Evolutionary conservation across 768 basidiomycete genomes (phyloP), one percentile per base, ranked within the genome.

Genomic region (Cyclocybe cylindracea): DNA sequence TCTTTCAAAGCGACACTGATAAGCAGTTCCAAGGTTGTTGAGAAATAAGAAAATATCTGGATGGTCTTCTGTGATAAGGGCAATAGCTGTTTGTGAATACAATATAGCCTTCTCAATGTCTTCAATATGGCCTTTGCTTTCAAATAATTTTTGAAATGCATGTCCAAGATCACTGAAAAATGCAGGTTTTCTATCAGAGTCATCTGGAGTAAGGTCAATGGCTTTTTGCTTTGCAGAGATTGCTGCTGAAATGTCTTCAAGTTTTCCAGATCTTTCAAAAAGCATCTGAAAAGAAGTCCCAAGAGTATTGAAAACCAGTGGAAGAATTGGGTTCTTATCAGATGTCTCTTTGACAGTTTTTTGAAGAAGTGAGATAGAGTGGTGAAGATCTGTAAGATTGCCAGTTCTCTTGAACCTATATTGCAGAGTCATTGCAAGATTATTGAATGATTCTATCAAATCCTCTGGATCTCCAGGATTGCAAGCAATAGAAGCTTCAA

Each of bases 181-280:
- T 38, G 44, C 48, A 14, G 19, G 55, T 41, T 32, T 44, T 31
- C 11, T 46, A 5, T 43, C 18, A 24, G 57, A 50, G 31, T 33
- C 48, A 29, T 58, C 35, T 19, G 61, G 51, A 36, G 47, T 60
- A n/a, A 51, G 35, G 11, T 35, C 7, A 32, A 48, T 10, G 11
- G 41, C 52, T 33, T 40, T 37, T 18, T 39, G 11, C 5, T 44
- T 14, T 29, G 49, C 8, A 34, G 46, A 41, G 18, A 62, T 53
- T 5, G 53, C 47, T 16, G 57, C 45, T 31, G 36, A 13, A 9
- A 57, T 37, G 50, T 71, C 69, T 10, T 32, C 45, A 7, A 55
- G 32, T 13, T 61, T 48, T n/a, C 53, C 50, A 3, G 48, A 52
- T 36, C 56, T 24, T 32, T 55, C 53, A 51, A 65, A 73, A 13